A percentile compares a stretch with the other conserved stretches of the same genome.
Evolutionary conservation across 2,329 filamentous ascomycete genomes (phyloP).

Genomic region (Claviceps capensis): DNA sequence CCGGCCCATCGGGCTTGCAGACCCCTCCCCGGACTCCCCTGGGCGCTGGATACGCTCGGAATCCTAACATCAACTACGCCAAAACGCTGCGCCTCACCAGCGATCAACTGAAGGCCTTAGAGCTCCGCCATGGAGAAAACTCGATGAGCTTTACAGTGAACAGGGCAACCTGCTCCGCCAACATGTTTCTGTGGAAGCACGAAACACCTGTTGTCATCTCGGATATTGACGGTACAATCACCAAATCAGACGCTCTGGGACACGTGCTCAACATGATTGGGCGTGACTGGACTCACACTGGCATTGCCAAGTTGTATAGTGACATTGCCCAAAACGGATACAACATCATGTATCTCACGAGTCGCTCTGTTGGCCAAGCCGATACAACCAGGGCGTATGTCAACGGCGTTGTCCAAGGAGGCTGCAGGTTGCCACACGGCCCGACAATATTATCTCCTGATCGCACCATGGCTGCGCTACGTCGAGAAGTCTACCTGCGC

Average conservation of each 20-base stretch:
- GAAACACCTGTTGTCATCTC: constrained; percentile 93
- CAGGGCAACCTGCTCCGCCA: constrained; percentile 77
- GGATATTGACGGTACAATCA: constrained; percentile 97
- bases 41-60: constrained; percentile 47
- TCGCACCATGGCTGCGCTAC: constrained; percentile 81
- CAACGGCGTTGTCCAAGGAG: constrained; percentile 77
- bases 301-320: constrained; percentile 92
- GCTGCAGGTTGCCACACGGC: constrained; percentile 71
- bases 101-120: constrained; percentile 78
- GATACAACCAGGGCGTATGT: constrained; percentile 84
- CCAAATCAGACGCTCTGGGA: constrained; percentile 87
- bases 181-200: constrained; percentile 88
- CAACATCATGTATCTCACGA: constrained; percentile 97
- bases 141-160: constrained; percentile 95
- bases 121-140: constrained; percentile 77
- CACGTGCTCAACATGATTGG: constrained; percentile 95
- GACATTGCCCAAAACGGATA: constrained; percentile 94
- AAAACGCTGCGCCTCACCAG: constrained; percentile 93
- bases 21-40: constrained; percentile 59
- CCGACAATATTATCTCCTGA: constrained; percentile 94
- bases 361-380: constrained; percentile 82
- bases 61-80: constrained; percentile 78
- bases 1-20: constrained; percentile 37
- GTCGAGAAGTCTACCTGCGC: constrained; percentile 84
- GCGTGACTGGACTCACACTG: constrained; percentile 93